Percentiles rank a stretch among this genome's conserved stretches.
Evolutionary conservation across 1,139 yeast genomes (phyloP).

Genomic region (Dujonia santamariae): DNA sequence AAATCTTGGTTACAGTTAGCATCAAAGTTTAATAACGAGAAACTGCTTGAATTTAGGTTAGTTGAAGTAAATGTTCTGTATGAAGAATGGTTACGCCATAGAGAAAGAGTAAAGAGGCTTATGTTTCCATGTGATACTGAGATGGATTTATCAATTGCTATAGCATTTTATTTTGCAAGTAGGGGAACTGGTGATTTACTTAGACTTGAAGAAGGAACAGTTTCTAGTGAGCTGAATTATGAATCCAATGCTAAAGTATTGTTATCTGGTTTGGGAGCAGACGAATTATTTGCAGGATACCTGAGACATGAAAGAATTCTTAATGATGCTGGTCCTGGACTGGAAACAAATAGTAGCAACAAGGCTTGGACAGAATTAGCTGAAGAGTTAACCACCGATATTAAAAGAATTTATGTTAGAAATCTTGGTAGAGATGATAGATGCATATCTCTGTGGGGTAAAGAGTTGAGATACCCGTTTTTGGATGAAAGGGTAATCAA

Average conservation of each 20-base stretch:
- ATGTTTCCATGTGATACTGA: constrained; percentile 87
- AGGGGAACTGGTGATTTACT: too few species aligned
- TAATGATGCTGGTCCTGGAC: constrained; percentile 19
- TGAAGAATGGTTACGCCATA: constrained; percentile 54
- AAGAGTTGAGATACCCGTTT: constrained; percentile 87
- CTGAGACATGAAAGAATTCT: constrained; percentile 66
- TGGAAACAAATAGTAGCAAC: constrained; percentile 12
- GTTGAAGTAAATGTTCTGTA: constrained; percentile 74
- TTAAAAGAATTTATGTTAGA: constrained; percentile 68
- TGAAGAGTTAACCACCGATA: constrained; percentile 63
- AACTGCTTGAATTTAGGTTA: constrained; percentile 38
- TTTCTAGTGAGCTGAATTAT: constrained; percentile 20
- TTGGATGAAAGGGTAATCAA: constrained; percentile 62
- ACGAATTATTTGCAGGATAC: constrained; percentile 92
- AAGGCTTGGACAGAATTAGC: constrained; percentile 24
- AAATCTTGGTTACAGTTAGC: constrained; percentile 56
- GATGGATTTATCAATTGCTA: constrained; percentile 92
- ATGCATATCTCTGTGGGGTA: constrained; percentile 82
- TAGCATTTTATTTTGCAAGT: constrained; percentile 92
- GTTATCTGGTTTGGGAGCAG: constrained; percentile 96
- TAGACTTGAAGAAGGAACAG: constrained; percentile 45
- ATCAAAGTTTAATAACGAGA: constrained; percentile 28
- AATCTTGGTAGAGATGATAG: constrained; percentile 91
- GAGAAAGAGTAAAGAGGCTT: constrained; percentile 52
- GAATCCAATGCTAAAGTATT: constrained; percentile 62